Base-by-base conservation (phyloP, 192 early-diverging fungal genomes). In the Globomyces pollinis-pini region DNA sequence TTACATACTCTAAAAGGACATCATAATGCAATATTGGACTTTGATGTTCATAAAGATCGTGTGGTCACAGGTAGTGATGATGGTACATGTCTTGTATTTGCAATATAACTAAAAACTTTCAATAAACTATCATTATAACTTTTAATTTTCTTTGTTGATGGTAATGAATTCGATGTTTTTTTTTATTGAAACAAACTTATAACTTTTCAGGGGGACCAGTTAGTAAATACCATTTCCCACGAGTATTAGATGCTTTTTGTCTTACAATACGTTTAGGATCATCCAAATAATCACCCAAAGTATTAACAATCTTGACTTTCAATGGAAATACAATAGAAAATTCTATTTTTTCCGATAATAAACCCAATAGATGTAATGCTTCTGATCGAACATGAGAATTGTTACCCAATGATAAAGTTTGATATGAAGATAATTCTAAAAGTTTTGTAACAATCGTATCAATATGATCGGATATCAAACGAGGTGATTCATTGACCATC, bases 251-350 rank as follows among this genome's bases (percentile, higher is more conserved):
- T 0, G 92, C 96, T 61, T 91, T 89, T 43, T 76, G 72, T 58
- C 96, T 76, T 13, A 98, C 96, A 18, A 86, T 43, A 29, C 92
- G 79, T 74, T 95, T 95, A 23, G 67, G 84, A 65, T 98, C 96
- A 70, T 96, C 92, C 56, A 94, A 63, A 0, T 84, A 73, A 29
- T 50, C 58, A 2, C 65, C 68, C 30, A 98, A 72, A 23, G 83
- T 80, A 29, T 74, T 68, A 13, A 91, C 58, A 7, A 94, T 76
- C 57, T 52, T 71, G 15, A 50, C 62, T 65, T 85, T 85, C 44
- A 83, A 77, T 0, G 88, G 82, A 24, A 70, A 70, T 16, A 93
- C 50, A 0, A 76, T 69, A 3, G 81, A 60, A 55, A 78, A 86
- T 4, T 77, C 60, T 20, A 89, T 63, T n/a, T 74, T 71, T 31